Base-by-base conservation (phyloP, 768 basidiomycete species). In the Mycena rosella region DNA sequence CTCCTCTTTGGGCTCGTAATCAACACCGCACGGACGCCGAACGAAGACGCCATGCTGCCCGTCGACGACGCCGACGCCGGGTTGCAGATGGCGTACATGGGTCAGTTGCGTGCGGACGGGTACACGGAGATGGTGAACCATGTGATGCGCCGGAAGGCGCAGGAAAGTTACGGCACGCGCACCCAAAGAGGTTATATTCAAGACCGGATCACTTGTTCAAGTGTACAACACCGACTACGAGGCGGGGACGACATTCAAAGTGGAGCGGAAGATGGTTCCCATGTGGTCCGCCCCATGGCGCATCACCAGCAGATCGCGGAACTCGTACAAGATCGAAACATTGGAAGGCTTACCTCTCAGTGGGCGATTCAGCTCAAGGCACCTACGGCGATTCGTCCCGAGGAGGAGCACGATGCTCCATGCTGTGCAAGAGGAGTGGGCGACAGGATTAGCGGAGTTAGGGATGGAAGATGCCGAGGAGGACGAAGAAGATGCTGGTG, bases 261-360 rank as follows among this genome's bases (percentile, higher is more conserved):
- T 53, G n/a, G 63, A 59, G 18, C 45, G 59, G 29, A 79, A 79
- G 40, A 60, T 78, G 22, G 42, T 72, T 18, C 74, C 76, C 6
- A 73, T 69, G 38, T 78, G 77, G 78, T 78, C 76, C 4, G 54
- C 67, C 18, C 77, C 75, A 6, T 13, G 65, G 29, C 26, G 55
- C 2, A 59, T 75, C n/a, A 22, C 26, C 17, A 55, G 53, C 17
- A 47, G 62, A 2, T 17, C 64, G 13, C 29, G 63, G 17, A 75
- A 74, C 27, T 74, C 68, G 0, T 74, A 75, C 71, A 65, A 55
- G n/a, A 38, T 75, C 8, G 68, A 65, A 22, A 73, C 60, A 1
- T 32, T 68, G 3, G 63, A 66, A 13, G 71, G 72, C n/a, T 22
- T 64, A 4, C 65, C 65, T 14, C 22, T 73, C 18, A 38, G 60